Conservation (phyloP, 305 asterid species). For the Solanum aculeatissimum region DNA sequence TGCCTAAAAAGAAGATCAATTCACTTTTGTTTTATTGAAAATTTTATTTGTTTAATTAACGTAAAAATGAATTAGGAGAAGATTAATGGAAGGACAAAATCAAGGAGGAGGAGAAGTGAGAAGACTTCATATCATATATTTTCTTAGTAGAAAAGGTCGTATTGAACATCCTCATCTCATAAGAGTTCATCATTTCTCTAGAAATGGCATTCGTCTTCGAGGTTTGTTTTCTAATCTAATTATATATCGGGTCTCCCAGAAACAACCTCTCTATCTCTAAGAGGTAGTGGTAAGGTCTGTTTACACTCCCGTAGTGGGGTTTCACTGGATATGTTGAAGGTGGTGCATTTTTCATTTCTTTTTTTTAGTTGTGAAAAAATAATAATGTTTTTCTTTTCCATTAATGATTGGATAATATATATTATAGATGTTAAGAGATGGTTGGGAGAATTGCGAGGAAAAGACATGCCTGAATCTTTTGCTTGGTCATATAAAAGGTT, state of each 20-base stretch:
- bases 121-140: constrained; percentile 67
- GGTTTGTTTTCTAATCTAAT: constrained; percentile 20
- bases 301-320: too few species aligned
- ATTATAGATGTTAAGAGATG: constrained; percentile 79
- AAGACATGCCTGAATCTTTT: constrained; percentile 69
- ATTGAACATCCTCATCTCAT: constrained; percentile 90
- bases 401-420: not conserved
- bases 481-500: constrained; percentile 97
- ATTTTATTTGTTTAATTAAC: not conserved
- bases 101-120: constrained; percentile 62
- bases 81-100: constrained; percentile 47
- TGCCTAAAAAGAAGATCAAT: constrained; percentile 28
- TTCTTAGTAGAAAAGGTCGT: constrained; percentile 65
- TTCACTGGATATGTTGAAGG: too few species aligned
- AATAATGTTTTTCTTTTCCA: not conserved
- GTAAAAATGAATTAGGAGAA: constrained; percentile 22
- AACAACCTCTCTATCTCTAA: too few species aligned
- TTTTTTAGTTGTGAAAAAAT: not conserved
- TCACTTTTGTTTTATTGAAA: constrained; percentile 8
- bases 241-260: too few species aligned
- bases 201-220: constrained; percentile 69
- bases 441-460: constrained; percentile 87
- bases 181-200: constrained; percentile 62
- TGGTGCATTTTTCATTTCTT: not conserved
- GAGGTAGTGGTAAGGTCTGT: too few species aligned